Evolutionary conservation across 306 rosid species (phyloP).

Genomic region (Corylus americana): DNA sequence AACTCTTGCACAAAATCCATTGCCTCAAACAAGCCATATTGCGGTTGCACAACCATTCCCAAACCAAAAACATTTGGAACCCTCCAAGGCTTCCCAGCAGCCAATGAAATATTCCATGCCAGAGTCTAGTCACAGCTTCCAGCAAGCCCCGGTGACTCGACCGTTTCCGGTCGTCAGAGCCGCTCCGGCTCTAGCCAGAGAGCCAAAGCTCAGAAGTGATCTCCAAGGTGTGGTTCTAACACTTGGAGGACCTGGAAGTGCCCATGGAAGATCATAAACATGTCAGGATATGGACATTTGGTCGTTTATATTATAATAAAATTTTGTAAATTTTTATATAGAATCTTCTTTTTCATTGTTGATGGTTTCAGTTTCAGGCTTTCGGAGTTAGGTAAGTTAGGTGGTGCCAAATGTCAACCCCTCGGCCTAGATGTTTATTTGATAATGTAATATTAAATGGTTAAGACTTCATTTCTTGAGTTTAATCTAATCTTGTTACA

Average conservation of each 20-base stretch:
- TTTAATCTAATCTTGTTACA: background rate
- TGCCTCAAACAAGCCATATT: conserved; percentile 18
- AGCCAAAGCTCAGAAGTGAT: conserved; percentile 68
- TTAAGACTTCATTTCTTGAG: background rate
- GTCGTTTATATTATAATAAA: background rate
- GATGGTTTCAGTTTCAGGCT: background rate
- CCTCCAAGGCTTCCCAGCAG: conserved; percentile 34
- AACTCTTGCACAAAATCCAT: conserved; percentile 39
- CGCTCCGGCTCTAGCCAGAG: conserved; percentile 37
- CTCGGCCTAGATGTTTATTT: conserved; percentile 14
- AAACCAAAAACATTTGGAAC: conserved; percentile 38
- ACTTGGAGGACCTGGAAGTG: conserved; percentile 82
- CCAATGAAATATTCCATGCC: conserved; percentile 27
- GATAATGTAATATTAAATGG: conserved; percentile 4
- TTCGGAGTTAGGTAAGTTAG: conserved; percentile 14
- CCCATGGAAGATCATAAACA: conserved; percentile 33
- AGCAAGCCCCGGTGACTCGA: conserved; percentile 37
- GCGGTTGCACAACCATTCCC: conserved; percentile 36
- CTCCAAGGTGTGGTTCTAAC: conserved; percentile 78
- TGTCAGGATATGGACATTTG: conserved; percentile 3
- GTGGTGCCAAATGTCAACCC: conserved; percentile 4
- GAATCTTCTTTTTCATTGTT: background rate
- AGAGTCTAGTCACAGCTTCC: conserved; percentile 35
- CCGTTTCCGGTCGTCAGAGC: conserved; percentile 45
- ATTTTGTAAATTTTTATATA: conserved; percentile 34